These are phyloP conservation scores for Trichoderma endophyticum DNA, from an alignment of 2,329 filamentous ascomycete species.

Conservation along the genomic window DNA sequence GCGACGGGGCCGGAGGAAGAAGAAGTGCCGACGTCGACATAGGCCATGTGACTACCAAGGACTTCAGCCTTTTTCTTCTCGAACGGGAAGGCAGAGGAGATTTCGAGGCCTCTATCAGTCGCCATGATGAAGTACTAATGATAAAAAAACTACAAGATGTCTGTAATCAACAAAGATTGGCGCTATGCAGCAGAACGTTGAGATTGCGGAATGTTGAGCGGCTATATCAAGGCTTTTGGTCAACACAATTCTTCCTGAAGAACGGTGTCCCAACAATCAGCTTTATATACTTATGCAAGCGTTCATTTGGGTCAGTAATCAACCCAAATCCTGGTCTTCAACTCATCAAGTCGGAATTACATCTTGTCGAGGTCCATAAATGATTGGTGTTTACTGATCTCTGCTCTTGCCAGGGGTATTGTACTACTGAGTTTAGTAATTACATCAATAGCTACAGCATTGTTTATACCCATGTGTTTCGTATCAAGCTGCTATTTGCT, in stretches of 20 bases:
- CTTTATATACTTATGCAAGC: neutral
- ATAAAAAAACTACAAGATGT: rapidly evolving
- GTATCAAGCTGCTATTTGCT: neutral
- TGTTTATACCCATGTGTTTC: neutral
- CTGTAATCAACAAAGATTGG: neutral
- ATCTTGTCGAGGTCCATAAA: neutral
- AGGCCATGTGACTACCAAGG: neutral
- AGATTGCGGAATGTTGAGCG: neutral
- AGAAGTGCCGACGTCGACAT: neutral
- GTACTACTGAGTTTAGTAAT: neutral
- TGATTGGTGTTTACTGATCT: neutral
- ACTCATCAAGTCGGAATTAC: neutral
- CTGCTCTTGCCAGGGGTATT: neutral
- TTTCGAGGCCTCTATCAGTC: neutral
- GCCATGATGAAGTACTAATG: neutral
- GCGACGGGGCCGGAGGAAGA: neutral
- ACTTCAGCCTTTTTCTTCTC: neutral
- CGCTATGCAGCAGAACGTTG: neutral
- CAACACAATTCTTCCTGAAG: neutral
- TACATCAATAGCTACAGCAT: neutral
- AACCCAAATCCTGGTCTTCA: neutral
- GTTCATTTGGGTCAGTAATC: neutral
- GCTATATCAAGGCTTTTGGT: neutral
- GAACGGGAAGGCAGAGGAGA: neutral
- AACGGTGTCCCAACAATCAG: neutral